Evolutionary conservation across 2,329 filamentous ascomycete species (phyloP).

Genomic region (Zymoseptoria brevis): DNA sequence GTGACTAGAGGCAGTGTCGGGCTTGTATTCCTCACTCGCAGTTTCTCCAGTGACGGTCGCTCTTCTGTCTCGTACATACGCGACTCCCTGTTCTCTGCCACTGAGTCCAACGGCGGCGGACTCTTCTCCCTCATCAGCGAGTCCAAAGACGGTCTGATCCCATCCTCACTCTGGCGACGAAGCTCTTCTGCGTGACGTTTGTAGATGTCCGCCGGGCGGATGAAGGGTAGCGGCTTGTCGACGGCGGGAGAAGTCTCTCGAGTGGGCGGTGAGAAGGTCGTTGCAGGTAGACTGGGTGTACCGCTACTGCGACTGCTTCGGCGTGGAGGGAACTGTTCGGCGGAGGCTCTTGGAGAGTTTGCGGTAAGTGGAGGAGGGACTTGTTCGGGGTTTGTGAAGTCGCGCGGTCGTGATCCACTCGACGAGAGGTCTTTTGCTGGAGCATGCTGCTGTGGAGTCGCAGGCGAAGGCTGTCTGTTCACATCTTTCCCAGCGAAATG

Average conservation of each 20-base stretch:
- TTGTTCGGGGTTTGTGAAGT: conserved; percentile 46
- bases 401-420: conserved; percentile 22
- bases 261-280: conserved; percentile 2
- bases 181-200: conserved; percentile 61
- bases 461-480: not conserved
- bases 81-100: conserved; percentile 15
- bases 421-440: conserved; percentile 2
- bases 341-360: conserved; percentile 27
- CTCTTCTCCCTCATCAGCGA: conserved; percentile 24
- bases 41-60: not conserved
- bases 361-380: conserved; percentile 43
- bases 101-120: conserved; percentile 14
- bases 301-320: conserved; percentile 54
- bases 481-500: not conserved
- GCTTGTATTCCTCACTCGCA: conserved; percentile 24
- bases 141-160: conserved; percentile 50
- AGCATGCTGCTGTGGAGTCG: not conserved
- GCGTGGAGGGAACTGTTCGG: conserved; percentile 48
- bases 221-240: conserved; percentile 53
- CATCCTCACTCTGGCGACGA: conserved; percentile 50
- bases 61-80: conserved; percentile 11
- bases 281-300: conserved; percentile 16
- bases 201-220: conserved; percentile 71
- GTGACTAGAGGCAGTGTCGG: conserved; percentile 36
- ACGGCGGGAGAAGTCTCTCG: conserved; percentile 26